Conservation (phyloP, 345 rosid species). For the Psidium friedrichsthalianum region DNA sequence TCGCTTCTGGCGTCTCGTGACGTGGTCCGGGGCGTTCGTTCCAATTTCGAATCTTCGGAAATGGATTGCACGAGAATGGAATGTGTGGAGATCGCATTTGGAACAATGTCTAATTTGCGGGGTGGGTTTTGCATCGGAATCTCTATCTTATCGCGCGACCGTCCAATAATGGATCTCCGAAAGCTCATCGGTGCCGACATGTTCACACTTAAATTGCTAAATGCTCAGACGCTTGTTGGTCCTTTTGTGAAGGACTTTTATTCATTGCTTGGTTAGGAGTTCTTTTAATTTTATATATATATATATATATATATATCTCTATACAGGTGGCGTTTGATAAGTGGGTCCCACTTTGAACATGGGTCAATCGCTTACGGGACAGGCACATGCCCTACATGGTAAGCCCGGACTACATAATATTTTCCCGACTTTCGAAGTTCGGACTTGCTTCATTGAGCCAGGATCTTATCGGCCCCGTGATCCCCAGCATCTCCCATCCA, state of each 20-base stretch:
- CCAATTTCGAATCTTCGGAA: background rate
- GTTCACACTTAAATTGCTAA: background rate
- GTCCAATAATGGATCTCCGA: background rate
- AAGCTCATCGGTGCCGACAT: background rate
- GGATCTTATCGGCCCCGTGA: background rate
- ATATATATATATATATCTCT: too few relatives aligned
- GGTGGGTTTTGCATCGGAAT: background rate
- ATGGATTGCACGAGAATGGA: background rate
- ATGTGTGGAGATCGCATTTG: background rate
- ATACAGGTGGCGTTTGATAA: background rate
- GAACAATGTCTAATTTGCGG: background rate
- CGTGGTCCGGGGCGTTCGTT: rapidly evolving
- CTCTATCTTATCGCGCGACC: background rate
- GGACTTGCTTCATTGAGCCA: background rate
- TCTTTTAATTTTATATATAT: too few relatives aligned
- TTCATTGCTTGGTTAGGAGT: background rate
- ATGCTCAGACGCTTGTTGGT: background rate
- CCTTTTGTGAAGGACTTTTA: background rate
- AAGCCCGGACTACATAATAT: too few relatives aligned
- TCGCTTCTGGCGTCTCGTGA: background rate
- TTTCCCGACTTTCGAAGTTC: background rate
- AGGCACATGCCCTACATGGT: too few relatives aligned
- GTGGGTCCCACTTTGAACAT: too few relatives aligned
- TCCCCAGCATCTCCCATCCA: background rate
- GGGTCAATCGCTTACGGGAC: too few relatives aligned